Base-by-base conservation (phyloP, 805 yeast genomes). In the Nakazawaea sp. region DNA sequence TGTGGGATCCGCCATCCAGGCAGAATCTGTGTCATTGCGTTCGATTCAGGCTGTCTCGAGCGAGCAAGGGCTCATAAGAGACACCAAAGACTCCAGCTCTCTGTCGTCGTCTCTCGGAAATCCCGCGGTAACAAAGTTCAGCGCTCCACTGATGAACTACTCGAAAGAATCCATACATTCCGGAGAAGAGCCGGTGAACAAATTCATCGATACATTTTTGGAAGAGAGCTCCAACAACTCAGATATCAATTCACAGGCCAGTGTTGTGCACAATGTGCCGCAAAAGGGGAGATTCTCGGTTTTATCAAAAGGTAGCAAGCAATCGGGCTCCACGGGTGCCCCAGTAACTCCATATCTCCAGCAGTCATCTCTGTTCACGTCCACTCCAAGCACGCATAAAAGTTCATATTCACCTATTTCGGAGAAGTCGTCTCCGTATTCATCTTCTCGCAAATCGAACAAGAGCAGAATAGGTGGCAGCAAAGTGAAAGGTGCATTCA, bases 401-500 rank as follows among this genome's bases (percentile, higher is more conserved):
- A 31, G 32, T 27, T 16, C 9, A 9, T n/a, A 27, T 12, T 37
- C 41, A 4, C 41, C 41, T 4, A 24, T 6, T n/a, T 29, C 37
- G 17, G 37, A n/a, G 7, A 40, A 13, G 17, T 26, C 33, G 20
- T 23, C 37, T 4, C 33, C 43, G 13, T 20, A n/a, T 18, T 30
- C 38, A 12, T n/a, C 9, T 7, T 7, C 12, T 7, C 5, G 5
- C 3, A 20, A 29, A 13, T 13, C 30, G 9, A 5, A 29, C 18
- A 33, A 15, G 31, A 27, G n/a, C 9, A 20, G 15, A 32, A 54
- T 68, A 37, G 67, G 64, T 44, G 70, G 75, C 2, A 70, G 65
- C 43, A 66, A 74, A 40, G 70, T 78, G 40, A 71, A 73, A 42
- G 82, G 78, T 5, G 81, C 76, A 2, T 66, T 81, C 36, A 59